These are phyloP conservation scores for Albizia julibrissin DNA, from an alignment of 306 rosid genomes.

Conservation along the genomic window DNA sequence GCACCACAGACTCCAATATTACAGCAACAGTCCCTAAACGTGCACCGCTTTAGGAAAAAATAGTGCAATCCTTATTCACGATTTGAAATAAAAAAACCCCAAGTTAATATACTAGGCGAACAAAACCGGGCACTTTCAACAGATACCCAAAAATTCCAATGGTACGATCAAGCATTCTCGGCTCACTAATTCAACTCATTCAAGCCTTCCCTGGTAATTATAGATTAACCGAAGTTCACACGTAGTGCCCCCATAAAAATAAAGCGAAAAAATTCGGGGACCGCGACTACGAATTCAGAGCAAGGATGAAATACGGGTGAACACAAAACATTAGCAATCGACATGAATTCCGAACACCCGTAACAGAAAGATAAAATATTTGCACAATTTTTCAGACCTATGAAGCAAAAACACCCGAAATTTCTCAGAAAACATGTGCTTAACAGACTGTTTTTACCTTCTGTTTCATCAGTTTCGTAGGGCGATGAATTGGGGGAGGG, in stretches of 20 bases:
- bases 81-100: background rate
- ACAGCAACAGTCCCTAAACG: background rate
- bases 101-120: background rate
- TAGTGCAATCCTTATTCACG: constrained; percentile 1
- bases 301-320: background rate
- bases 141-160: constrained; percentile 14
- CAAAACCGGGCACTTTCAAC: background rate
- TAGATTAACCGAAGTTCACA: background rate
- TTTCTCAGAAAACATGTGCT: background rate
- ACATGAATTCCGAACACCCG: constrained; percentile 18
- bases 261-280: constrained; percentile 22
- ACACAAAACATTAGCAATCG: constrained; percentile 7
- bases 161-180: background rate
- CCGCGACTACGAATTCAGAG: constrained; percentile 8
- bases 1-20: background rate
- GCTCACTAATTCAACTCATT: constrained; percentile 19
- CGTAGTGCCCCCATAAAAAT: background rate
- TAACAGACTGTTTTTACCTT: constrained; percentile 39
- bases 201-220: background rate
- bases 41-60: constrained; percentile 9
- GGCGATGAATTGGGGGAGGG: constrained; percentile 37
- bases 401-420: background rate
- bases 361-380: constrained; percentile 20
- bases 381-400: constrained; percentile 4
- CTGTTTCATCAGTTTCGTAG: constrained; percentile 39